Conservation (phyloP, 306 rosid species). For the Canavalia gladiata region DNA sequence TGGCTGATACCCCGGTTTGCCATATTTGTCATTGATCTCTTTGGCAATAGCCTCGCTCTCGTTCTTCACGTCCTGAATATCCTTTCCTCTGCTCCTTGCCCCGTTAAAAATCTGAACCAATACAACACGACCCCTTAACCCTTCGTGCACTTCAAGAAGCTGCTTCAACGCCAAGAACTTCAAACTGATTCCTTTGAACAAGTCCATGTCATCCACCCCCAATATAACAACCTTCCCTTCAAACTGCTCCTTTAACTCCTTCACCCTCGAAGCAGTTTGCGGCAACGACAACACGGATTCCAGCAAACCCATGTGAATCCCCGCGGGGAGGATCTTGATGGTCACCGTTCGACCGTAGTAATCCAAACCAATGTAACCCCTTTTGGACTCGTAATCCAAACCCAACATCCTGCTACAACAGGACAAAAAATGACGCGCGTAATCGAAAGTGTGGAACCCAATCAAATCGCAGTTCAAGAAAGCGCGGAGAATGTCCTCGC, state of each 20-base stretch:
- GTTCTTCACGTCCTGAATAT: conserved; percentile 66
- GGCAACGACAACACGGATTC: conserved; percentile 52
- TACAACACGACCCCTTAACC: conserved; percentile 60
- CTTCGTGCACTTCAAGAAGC: conserved; percentile 53
- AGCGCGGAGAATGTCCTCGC: conserved; percentile 65
- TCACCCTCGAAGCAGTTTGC: conserved; percentile 52
- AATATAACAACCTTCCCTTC: conserved; percentile 63
- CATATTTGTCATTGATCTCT: conserved; percentile 60
- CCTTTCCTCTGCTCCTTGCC: conserved; percentile 73
- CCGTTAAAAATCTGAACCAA: conserved; percentile 78
- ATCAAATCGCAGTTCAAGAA: conserved; percentile 74
- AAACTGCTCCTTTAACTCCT: conserved; percentile 52
- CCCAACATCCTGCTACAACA: conserved; percentile 84
- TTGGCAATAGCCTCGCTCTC: conserved; percentile 60
- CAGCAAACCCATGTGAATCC: conserved; percentile 78
- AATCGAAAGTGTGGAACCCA: conserved; percentile 80
- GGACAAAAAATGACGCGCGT: conserved; percentile 79
- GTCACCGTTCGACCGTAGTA: conserved; percentile 75
- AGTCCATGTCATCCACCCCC: conserved; percentile 80
- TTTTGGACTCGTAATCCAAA: conserved; percentile 71
- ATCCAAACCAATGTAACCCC: conserved; percentile 80
- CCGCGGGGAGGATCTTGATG: conserved; percentile 70
- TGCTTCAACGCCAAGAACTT: conserved; percentile 73
- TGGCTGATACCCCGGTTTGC: conserved; percentile 60
- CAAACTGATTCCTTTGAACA: conserved; percentile 77